Conservation (phyloP, 371 early-diverging fungal genomes). For the Mortierella sp. region DNA sequence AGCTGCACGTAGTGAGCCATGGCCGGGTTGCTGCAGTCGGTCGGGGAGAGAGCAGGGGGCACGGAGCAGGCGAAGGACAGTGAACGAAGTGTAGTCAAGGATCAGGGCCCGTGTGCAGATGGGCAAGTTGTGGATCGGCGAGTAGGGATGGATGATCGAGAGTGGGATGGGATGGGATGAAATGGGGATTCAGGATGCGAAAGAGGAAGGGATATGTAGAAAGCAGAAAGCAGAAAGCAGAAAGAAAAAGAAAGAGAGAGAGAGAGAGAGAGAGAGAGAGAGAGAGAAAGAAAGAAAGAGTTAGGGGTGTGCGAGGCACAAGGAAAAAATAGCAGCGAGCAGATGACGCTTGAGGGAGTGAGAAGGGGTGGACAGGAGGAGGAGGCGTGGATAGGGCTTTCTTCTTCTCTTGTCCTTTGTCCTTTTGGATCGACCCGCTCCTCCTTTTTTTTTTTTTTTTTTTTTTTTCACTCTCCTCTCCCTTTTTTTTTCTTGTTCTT, state of each 20-base stretch:
- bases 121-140: neutral
- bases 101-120: neutral
- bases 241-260: neutral
- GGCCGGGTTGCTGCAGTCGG: neutral
- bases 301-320: no score
- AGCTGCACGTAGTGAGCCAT: conserved; percentile 51
- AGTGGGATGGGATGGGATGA: neutral
- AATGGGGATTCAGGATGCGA: neutral
- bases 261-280: neutral
- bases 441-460: no score
- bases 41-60: neutral
- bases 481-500: no score
- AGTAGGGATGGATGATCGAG: neutral
- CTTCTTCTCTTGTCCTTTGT: no score
- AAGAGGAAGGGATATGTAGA: neutral
- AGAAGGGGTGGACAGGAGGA: no score
- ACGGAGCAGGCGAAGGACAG: no score
- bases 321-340: no score
- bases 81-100: neutral
- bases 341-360: no score
- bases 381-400: no score
- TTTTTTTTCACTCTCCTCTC: no score
- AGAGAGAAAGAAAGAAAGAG: neutral
- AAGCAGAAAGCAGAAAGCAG: neutral
- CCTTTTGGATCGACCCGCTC: no score